A percentile compares a stretch with the other conserved stretches of the same genome.
Evolutionary conservation across 257 asterid genomes (phyloP).

Genomic region (Anisodus acutangulus): DNA sequence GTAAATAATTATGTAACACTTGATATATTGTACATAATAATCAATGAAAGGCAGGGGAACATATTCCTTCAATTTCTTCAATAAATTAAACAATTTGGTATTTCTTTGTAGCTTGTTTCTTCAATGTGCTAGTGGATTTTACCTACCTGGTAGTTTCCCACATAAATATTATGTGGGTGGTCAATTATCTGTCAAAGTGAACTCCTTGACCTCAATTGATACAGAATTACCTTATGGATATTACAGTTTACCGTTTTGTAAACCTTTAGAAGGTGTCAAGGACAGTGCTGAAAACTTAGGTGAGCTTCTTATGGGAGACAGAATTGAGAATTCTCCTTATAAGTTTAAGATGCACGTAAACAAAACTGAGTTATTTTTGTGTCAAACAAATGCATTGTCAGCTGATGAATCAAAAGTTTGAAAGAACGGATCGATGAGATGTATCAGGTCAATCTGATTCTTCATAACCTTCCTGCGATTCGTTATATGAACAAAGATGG

Average conservation of each 20-base stretch:
- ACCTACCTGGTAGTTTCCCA: slow-evolving; percentile 43
- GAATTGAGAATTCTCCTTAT: slow-evolving; percentile 40
- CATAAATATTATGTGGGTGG: slow-evolving; percentile 37
- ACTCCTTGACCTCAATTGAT: slow-evolving; percentile 39
- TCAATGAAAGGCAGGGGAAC: too few relatives aligned
- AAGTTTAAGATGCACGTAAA: slow-evolving; percentile 32
- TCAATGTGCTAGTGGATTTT: slow-evolving; percentile 30
- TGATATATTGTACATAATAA: too few relatives aligned
- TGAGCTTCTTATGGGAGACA: slow-evolving; percentile 41
- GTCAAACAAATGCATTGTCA: slow-evolving; percentile 33
- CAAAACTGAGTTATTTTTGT: slow-evolving; percentile 30
- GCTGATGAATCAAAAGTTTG: slow-evolving; percentile 33
- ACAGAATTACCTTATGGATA: slow-evolving; percentile 39
- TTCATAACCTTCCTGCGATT: slow-evolving; percentile 42
- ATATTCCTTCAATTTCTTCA: background rate
- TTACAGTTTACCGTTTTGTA: slow-evolving; percentile 38
- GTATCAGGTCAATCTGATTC: slow-evolving; percentile 42
- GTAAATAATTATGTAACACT: too few relatives aligned
- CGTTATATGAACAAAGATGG: slow-evolving; percentile 37
- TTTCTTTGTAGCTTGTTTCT: slow-evolving; percentile 16
- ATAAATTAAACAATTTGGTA: slow-evolving; percentile 26
- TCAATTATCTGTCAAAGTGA: slow-evolving; percentile 39
- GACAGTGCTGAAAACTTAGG: slow-evolving; percentile 44
- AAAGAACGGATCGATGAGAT: slow-evolving; percentile 38
- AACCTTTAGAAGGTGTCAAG: slow-evolving; percentile 39